Evolutionary conservation across 495 filamentous ascomycete species (phyloP), one percentile per base, ranked within the genome.

Genomic region (Sordaria brevicollis): DNA sequence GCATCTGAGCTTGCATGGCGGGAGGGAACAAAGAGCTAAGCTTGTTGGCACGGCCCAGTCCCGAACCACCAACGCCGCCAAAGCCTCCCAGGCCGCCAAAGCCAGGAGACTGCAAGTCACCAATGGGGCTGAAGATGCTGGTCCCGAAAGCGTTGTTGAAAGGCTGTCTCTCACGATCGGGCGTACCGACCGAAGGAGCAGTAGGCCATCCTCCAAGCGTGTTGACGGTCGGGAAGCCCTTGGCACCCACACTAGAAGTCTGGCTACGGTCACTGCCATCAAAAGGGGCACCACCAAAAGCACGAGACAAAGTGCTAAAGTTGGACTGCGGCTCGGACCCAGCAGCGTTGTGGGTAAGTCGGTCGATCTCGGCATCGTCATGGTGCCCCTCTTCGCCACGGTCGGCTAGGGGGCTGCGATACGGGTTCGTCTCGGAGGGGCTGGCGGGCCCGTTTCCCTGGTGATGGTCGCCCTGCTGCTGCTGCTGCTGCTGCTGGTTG

Each of bases 381-480:
- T 62, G n/a, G 31, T 93, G 89, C 0, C 83, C 84, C 36, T 88
- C 88, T 19, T 93, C 91, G n/a, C 87, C 90, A n/a, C 91, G 76
- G 13, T 77, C 74, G 9, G 67, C 73, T 36, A 71, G 88, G 9
- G 95, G 96, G 78, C 94, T 98, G 72, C 92, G 91, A 75, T 94
- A 99, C n/a, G 95, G 96, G 78, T 99, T 99, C 1, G 95, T 98
- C 71, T 97, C 93, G 0, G 94, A 95, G 38, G 95, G 96, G 75
- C 96, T 98, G 71, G 91, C 69, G 73, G 87, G 57, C 82, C 86
- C 74, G 83, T 89, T 72, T 84, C 77, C 79, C 72, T 79, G 75
- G 19, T 68, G 73, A 83, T 75, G 73, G 68, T 89, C 67, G 49
- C 21, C 33, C 49, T 62, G 49, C n/a, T n/a, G n/a, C n/a, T n/a